Percentiles rank a stretch among this genome's conserved stretches.
These are phyloP conservation scores for Mangifera indica DNA, from an alignment of 345 rosid species.

Conservation along the genomic window DNA sequence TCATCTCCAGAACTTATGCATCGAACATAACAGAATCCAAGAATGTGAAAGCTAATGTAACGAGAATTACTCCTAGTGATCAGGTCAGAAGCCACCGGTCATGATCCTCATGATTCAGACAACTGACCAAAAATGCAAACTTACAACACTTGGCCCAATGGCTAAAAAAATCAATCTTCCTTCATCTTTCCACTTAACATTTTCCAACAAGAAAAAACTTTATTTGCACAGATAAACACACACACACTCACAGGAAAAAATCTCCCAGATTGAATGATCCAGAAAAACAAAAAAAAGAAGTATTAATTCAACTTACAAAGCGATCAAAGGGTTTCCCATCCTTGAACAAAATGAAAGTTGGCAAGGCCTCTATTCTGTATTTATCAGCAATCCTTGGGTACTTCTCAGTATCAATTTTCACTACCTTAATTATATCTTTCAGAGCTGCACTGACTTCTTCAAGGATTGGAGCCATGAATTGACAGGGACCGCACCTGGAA, in stretches of 20 bases:
- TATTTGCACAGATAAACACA: no score
- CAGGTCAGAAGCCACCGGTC: background rate
- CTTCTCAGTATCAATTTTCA: conserved; percentile 92
- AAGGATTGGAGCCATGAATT: conserved; percentile 87
- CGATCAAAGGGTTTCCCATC: conserved; percentile 80
- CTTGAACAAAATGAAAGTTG: conserved; percentile 84
- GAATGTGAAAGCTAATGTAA: background rate
- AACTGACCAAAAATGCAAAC: background rate
- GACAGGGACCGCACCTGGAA: conserved; percentile 96
- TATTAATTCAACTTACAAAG: conserved; percentile 58
- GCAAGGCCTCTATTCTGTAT: conserved; percentile 75
- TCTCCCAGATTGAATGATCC: background rate
- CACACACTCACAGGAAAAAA: no score
- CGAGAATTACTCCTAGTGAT: background rate
- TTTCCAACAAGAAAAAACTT: no score
- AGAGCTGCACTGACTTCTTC: conserved; percentile 62
- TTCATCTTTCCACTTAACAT: no score
- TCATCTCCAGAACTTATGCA: background rate
- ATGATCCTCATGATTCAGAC: background rate
- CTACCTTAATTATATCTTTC: conserved; percentile 67
- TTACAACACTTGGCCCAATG: background rate
- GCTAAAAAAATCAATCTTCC: no score
- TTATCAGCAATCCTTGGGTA: conserved; percentile 71
- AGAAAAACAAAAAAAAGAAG: background rate
- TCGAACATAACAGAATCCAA: background rate